Percentiles rank a stretch among this genome's conserved stretches.
phyloP scores from a whole-genome alignment of 352 stramenopile species.

The Pythium apleroticum region DNA sequence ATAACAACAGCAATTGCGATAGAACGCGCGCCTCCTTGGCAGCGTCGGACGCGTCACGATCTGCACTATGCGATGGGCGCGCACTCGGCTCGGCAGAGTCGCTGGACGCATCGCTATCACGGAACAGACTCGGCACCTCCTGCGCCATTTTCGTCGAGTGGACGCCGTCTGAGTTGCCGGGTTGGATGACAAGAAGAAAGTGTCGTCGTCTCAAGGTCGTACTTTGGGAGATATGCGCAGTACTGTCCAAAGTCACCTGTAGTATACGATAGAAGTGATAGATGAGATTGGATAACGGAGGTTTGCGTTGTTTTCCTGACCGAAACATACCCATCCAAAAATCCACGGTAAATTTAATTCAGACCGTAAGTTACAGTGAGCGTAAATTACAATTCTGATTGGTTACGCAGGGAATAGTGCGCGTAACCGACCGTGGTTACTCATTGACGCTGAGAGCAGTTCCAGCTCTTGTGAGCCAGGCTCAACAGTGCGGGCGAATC shows the following conservation, averaged over 20 bases:
- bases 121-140: constrained; percentile 25
- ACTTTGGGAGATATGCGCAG: not conserved
- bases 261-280: not conserved
- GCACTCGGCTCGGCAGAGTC: not conserved
- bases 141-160: constrained; percentile 20
- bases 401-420: too few relatives aligned
- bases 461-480: too few relatives aligned
- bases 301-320: not conserved
- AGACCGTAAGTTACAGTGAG: not conserved
- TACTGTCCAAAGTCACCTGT: not conserved
- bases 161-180: not conserved
- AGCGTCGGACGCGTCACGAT: constrained; percentile 19
- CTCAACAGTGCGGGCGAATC: too few relatives aligned
- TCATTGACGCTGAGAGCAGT: too few relatives aligned
- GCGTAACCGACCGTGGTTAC: too few relatives aligned
- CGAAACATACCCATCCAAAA: too few relatives aligned
- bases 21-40: constrained; percentile 40
- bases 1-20: constrained; percentile 44
- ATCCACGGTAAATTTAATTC: not conserved
- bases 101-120: constrained; percentile 20
- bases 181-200: not conserved
- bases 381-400: too few relatives aligned
- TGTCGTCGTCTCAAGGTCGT: not conserved
- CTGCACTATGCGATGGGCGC: constrained; percentile 11
- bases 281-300: not conserved